Evolutionary conservation across 2,329 filamentous ascomycete genomes (phyloP).

Genomic region (Neofusicoccum umdonicola): DNA sequence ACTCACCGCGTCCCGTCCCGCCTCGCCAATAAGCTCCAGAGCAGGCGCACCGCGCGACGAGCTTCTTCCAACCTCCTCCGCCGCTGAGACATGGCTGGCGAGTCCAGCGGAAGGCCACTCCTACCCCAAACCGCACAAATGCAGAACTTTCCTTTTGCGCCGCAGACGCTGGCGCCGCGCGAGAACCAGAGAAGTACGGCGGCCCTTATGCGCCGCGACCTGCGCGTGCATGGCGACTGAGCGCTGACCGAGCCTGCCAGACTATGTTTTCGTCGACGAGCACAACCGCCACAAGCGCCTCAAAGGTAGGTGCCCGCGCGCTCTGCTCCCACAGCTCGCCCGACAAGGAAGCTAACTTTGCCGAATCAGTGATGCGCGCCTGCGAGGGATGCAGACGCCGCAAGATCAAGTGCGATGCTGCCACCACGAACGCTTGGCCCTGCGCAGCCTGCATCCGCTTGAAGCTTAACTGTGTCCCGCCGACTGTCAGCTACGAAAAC

Average conservation of each 20-base stretch:
- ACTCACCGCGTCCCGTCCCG: constrained; percentile 12
- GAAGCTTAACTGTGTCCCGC: constrained; percentile 90
- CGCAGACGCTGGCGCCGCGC: constrained; percentile 61
- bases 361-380: constrained; percentile 78
- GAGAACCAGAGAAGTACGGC: constrained; percentile 81
- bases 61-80: constrained; percentile 14
- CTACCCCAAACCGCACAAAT: constrained; percentile 67
- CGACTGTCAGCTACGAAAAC: constrained; percentile 70
- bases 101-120: constrained; percentile 60
- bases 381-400: constrained; percentile 92
- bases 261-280: constrained; percentile 99
- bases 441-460: constrained; percentile 90
- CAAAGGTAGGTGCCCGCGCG: constrained; percentile 63
- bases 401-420: constrained; percentile 98
- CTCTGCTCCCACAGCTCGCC: constrained; percentile 16
- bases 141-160: constrained; percentile 74
- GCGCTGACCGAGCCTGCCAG: constrained; percentile 47
- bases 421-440: constrained; percentile 95
- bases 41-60: constrained; percentile 10
- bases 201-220: neutral
- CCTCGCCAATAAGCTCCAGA: constrained; percentile 15
- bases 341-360: constrained; percentile 17
- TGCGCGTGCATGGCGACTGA: neutral
- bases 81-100: constrained; percentile 56
- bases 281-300: constrained; percentile 96